Conservation (phyloP, 208 protist genomes). For the Acanthamoeba lugdunensis region DNA sequence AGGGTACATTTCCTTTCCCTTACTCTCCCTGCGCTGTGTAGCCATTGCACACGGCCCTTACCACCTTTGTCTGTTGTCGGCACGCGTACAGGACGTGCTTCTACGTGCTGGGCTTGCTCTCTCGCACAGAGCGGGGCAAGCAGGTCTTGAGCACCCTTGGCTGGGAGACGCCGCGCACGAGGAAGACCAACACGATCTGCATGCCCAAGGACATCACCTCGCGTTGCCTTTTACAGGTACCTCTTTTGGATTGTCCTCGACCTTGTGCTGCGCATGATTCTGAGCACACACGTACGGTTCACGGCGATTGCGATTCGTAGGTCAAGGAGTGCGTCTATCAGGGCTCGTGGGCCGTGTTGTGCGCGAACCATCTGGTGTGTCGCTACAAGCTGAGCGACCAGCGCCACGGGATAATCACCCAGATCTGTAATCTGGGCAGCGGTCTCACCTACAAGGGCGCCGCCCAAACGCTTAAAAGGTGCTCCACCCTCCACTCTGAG, state of each 20-base stretch:
- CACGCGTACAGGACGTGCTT: conserved; percentile 75
- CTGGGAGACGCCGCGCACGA: conserved; percentile 75
- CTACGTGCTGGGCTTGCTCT: conserved; percentile 79
- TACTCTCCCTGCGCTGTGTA: neutral
- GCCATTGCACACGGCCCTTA: neutral
- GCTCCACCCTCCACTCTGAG: neutral
- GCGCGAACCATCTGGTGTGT: neutral
- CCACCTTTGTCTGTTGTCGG: neutral
- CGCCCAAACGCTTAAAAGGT: neutral
- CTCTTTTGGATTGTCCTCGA: neutral
- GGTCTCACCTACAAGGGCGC: conserved; percentile 77
- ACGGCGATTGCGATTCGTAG: neutral
- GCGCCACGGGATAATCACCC: conserved; percentile 72
- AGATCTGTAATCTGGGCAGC: conserved; percentile 63
- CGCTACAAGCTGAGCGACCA: conserved; percentile 42
- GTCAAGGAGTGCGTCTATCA: conserved; percentile 68
- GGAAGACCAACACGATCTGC: conserved; percentile 71
- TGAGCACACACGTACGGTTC: neutral
- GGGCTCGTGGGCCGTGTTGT: conserved; percentile 74
- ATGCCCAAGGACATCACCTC: conserved; percentile 77
- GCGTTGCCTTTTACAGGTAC: conserved; percentile 1
- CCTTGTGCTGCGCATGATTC: neutral
- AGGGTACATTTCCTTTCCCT: neutral
- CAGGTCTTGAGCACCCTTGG: conserved; percentile 35
- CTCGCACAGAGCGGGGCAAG: conserved; percentile 69